Base-by-base conservation (phyloP, 345 rosid species). In the Gossypium thurberi region DNA sequence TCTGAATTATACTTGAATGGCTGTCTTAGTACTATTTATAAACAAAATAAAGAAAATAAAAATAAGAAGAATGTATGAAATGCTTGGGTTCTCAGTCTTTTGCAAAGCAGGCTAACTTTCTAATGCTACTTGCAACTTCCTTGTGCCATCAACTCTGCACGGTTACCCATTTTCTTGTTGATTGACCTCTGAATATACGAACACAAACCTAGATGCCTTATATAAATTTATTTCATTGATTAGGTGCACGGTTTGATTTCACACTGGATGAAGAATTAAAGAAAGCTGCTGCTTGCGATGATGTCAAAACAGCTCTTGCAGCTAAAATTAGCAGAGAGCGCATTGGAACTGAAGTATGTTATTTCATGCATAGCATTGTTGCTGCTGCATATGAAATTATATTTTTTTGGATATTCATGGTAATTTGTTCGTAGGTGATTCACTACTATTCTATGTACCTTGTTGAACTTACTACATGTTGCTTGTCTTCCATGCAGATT, bases 281-380 rank as follows among this genome's bases (percentile, higher is more conserved):
- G 81, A 74, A 82, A 69, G 93, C 96, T 77, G 98, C 93, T 67
- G 84, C 91, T 46, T 76, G 81, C 63, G 87, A 90, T 64, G 94
- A 94, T 57, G 98, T 92, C 71, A 92, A 82, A 84, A 75, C 79
- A 59, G 94, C 98, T 77, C 98, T 94, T 83, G 88, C 86, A 57
- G 88, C 87, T 70, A 94, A 92, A 85, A 80, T 94, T 66, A 92
- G 97, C 81, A 90, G 85, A 85, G 98, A 94, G 85, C 97, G 97
- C 65, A 76, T 94, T 6, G 98, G 98, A 69, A 83, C 82, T 74
- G 98, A 94, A 85, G 95, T 94, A 86, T 74, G 87, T 85, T 68
- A 3, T 64, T 68, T 57, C 17, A 37, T 62, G 53, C 68, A 47
- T 57, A 56, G 42, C 59, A 18, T 70, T 37, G 48, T 46, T 46